Evolutionary conservation across 345 rosid species (phyloP).

Genomic region (Noccaea bulbosa): DNA sequence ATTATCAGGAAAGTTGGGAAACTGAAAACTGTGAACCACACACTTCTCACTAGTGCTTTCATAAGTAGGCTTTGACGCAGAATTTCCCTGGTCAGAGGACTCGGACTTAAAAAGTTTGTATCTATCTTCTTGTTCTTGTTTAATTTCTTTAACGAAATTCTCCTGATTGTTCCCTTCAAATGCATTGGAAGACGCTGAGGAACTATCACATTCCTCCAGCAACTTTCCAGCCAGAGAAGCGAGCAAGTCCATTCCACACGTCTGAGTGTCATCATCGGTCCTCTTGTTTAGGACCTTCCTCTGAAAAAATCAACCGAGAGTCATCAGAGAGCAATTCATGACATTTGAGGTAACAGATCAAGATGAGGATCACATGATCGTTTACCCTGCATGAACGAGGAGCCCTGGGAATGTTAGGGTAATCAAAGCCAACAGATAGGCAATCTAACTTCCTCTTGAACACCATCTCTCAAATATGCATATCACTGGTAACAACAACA

Average conservation of each 20-base stretch:
- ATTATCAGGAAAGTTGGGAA: conserved; percentile 35
- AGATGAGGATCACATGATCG: not conserved
- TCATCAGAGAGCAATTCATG: conserved; percentile 36
- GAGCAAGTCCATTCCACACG: conserved; percentile 81
- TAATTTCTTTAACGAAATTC: conserved; percentile 37
- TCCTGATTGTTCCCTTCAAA: conserved; percentile 62
- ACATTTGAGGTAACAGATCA: conserved; percentile 9
- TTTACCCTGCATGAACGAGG: conserved; percentile 91
- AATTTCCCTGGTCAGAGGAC: conserved; percentile 56
- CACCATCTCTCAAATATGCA: conserved; percentile 74
- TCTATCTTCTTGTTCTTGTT: conserved; percentile 47
- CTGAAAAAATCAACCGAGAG: conserved; percentile 45
- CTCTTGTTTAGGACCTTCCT: conserved; percentile 54
- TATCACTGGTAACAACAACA: conserved; percentile 34
- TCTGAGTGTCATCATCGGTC: conserved; percentile 51
- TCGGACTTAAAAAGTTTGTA: conserved; percentile 55
- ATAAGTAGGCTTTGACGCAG: conserved; percentile 45
- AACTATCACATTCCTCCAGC: conserved; percentile 79
- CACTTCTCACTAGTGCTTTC: conserved; percentile 46
- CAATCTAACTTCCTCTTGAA: conserved; percentile 71
- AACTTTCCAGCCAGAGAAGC: conserved; percentile 93
- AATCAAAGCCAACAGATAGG: conserved; percentile 62
- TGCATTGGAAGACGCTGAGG: conserved; percentile 74
- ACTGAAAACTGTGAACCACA: conserved; percentile 43
- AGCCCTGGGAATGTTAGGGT: conserved; percentile 67